Percentiles rank a stretch among this genome's conserved stretches.
These are phyloP conservation scores for Coemansia sp. DNA, from an alignment of 192 early-diverging fungal species.

Conservation along the genomic window DNA sequence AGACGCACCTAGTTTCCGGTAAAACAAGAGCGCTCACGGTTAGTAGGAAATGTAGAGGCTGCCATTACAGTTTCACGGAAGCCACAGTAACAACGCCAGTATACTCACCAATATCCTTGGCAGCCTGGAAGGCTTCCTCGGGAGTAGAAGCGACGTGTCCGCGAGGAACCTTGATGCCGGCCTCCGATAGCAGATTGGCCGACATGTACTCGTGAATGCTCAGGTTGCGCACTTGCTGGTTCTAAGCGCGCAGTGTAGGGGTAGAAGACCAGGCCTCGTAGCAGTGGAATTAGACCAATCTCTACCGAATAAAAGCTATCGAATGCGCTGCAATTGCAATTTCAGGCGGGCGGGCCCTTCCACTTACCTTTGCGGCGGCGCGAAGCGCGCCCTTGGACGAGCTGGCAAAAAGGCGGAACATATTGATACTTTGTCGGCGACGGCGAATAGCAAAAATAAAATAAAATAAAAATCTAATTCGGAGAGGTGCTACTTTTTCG, in stretches of 20 bases:
- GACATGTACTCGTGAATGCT: conserved; percentile 99
- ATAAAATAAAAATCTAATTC: background rate
- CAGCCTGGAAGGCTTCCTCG: conserved; percentile 85
- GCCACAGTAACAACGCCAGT: background rate
- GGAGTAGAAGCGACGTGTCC: conserved; percentile 90
- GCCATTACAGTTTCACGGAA: too few relatives aligned
- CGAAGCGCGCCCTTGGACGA: conserved; percentile 52
- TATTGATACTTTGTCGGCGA: conserved; percentile 11
- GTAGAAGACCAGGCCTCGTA: background rate
- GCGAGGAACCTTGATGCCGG: conserved; percentile 89
- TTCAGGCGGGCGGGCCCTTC: background rate
- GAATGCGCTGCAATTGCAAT: background rate
- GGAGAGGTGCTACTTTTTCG: background rate
- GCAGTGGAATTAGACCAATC: conserved; percentile 1
- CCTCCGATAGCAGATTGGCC: conserved; percentile 87
- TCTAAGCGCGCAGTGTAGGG: conserved; percentile 11
- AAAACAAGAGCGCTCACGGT: background rate
- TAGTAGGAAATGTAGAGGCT: background rate
- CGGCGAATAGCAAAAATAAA: background rate
- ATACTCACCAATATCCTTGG: conserved; percentile 73
- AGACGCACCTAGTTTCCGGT: conserved; percentile 53
- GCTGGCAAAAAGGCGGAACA: conserved; percentile 56
- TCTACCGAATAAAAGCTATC: background rate
- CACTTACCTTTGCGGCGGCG: conserved; percentile 45
- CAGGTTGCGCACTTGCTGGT: conserved; percentile 82